Evolutionary conservation across 768 basidiomycete species (phyloP), one percentile per base, ranked within the genome.

Genomic region (Calocybe indica): DNA sequence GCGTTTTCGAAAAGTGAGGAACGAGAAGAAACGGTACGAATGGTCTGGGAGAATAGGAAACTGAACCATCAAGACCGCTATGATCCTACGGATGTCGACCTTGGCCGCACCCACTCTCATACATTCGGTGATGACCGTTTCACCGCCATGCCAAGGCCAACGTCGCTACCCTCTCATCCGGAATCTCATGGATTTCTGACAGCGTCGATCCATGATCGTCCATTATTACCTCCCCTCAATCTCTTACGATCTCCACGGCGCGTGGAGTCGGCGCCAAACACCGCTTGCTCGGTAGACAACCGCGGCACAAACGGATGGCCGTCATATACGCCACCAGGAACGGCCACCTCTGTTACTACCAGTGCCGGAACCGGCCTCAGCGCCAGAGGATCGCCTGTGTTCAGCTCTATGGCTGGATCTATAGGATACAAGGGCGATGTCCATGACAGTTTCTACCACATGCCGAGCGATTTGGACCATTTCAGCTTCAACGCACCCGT

Each of bases 1-100:
- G 77, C 73, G 5, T 85, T 78, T 61, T 84, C 84, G 5, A 83
- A 82, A 59, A 82, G 78, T 48, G 82, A 85, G 50, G 89, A 91
- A 57, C 73, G 81, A 34, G 78, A 82, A 57, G 79, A 80, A 48
- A 79, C 78, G 0, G 68, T 90, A 40, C 73, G 71, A 53, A 60
- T 73, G 62, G 64, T 78, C 8, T 77, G 76, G 75, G 70, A 78
- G 40, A 68, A 66, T 49, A 69, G 68, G 37, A 72, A 72, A 53
- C 36, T 37, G 6, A 37, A 37, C 15, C 39, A 37, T 39, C 35
- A 30, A 37, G 36, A 37, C 31, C 33, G 37, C 39, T 30, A 37
- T 29, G 37, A 46, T 29, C 45, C 45, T 37, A 11, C 49, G 50
- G 35, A 7, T 46, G 34, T 49, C 45, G 42, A 37, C 14, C 14